Percentiles rank a stretch among this genome's conserved stretches.
Conservation (phyloP, 129 eudicot species). For the Lonicera japonica region DNA sequence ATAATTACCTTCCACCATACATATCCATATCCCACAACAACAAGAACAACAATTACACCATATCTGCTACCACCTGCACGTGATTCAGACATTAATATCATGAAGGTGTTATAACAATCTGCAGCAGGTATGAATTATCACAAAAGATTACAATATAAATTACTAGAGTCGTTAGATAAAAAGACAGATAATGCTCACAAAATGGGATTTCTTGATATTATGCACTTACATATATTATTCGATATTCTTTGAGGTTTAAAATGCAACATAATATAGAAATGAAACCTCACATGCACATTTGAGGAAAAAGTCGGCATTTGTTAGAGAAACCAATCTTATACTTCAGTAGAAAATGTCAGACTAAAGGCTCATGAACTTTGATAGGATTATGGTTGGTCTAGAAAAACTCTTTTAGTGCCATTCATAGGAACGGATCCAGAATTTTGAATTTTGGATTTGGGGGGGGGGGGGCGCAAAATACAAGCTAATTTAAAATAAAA, state of each 20-base stretch:
- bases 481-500: too few relatives aligned
- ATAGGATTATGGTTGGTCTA: neutral
- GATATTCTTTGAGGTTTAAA: too few relatives aligned
- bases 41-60: slow-evolving; percentile 48
- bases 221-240: neutral
- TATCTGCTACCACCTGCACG: slow-evolving; percentile 48
- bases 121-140: neutral
- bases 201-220: neutral
- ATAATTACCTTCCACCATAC: slow-evolving; percentile 91
- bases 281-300: too few relatives aligned
- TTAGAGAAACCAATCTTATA: neutral
- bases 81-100: neutral
- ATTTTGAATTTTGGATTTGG: too few relatives aligned
- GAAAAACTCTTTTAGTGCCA: neutral
- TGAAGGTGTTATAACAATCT: neutral
- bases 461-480: too few relatives aligned
- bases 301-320: too few relatives aligned
- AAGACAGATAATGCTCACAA: neutral
- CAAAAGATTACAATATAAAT: neutral
- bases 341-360: neutral
- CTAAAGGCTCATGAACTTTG: neutral
- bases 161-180: neutral
- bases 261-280: too few relatives aligned
- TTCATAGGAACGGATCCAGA: too few relatives aligned
- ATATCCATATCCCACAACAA: slow-evolving; percentile 77